Conservation (phyloP, 768 basidiomycete species). For the Lactarius trivialis region DNA sequence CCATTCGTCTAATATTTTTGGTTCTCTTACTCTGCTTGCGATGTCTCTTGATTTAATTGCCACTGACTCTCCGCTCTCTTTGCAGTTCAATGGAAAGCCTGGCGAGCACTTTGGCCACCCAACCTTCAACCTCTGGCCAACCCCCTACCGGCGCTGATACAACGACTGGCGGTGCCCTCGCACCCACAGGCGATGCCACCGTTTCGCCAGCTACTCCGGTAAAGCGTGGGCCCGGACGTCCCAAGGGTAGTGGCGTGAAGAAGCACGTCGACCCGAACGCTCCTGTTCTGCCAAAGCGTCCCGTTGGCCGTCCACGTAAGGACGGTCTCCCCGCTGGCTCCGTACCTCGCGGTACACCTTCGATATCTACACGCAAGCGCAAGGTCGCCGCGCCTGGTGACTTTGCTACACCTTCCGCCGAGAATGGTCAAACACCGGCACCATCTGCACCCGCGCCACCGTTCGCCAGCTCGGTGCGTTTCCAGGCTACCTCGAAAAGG, state of each 20-base stretch:
- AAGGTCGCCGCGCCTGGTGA: conserved; percentile 28
- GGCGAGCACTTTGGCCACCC: conserved; percentile 10
- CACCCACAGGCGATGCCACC: background rate
- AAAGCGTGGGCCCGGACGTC: conserved; percentile 70
- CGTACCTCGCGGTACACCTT: conserved; percentile 40
- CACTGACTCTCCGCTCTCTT: background rate
- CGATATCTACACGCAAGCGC: conserved; percentile 17
- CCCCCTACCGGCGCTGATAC: background rate
- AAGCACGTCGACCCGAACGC: conserved; percentile 31
- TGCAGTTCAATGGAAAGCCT: conserved; percentile 15
- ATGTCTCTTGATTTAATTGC: background rate
- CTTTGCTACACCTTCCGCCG: conserved; percentile 23
- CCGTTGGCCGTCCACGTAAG: conserved; percentile 75
- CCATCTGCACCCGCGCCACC: conserved; percentile 13
- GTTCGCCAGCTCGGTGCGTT: conserved; percentile 18
- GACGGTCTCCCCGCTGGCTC: conserved; percentile 78
- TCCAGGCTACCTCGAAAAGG: background rate
- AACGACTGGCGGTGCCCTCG: background rate
- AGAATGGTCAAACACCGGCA: conserved; percentile 11
- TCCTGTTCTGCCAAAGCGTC: conserved; percentile 60
- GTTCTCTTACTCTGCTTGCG: background rate
- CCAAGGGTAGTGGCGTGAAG: conserved; percentile 78
- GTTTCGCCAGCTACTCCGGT: conserved; percentile 27
- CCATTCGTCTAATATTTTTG: conserved; percentile 7
- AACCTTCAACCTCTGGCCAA: conserved; percentile 8